phyloP scores from a whole-genome alignment of 139 green algal species.

The Limnomonas spitsbergensis region DNA sequence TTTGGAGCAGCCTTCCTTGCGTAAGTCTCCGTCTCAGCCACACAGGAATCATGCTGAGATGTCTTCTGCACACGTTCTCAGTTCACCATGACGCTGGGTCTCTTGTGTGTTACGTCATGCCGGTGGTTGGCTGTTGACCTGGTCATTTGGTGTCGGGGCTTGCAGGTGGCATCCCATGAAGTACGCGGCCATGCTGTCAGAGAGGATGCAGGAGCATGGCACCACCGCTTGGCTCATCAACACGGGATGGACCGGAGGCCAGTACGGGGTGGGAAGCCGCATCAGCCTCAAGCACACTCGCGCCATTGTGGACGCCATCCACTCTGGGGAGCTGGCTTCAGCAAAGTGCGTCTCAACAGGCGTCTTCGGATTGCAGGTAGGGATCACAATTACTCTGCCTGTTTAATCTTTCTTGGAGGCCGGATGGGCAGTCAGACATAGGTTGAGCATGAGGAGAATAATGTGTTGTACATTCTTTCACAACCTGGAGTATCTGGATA shows the following conservation, averaged over 20 bases:
- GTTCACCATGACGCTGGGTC: no score
- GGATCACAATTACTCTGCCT: no score
- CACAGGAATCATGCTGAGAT: no score
- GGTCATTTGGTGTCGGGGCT: no score
- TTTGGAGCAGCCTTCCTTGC: slow-evolving; percentile 71
- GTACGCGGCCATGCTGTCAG: slow-evolving; percentile 86
- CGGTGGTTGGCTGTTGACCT: no score
- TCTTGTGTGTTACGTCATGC: no score
- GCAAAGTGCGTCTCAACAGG: slow-evolving; percentile 60
- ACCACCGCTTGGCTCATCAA: slow-evolving; percentile 86
- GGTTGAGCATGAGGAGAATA: no score
- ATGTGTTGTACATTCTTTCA: no score
- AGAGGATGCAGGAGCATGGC: slow-evolving; percentile 85
- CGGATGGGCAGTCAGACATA: no score
- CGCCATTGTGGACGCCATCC: slow-evolving; percentile 94
- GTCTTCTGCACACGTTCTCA: no score
- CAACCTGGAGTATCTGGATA: slow-evolving; percentile 43
- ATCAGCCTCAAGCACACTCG: slow-evolving; percentile 91
- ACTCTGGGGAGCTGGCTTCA: slow-evolving; percentile 72
- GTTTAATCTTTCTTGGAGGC: no score
- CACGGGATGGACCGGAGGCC: slow-evolving; percentile 74
- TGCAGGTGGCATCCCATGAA: slow-evolving; percentile 69
- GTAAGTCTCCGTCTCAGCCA: neutral
- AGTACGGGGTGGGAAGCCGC: slow-evolving; percentile 81
- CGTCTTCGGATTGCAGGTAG: slow-evolving; percentile 84